A percentile compares a stretch with the other conserved stretches of the same genome.
phyloP scores from a whole-genome alignment of 352 stramenopile genomes.

The Phytophthora fragariae region DNA sequence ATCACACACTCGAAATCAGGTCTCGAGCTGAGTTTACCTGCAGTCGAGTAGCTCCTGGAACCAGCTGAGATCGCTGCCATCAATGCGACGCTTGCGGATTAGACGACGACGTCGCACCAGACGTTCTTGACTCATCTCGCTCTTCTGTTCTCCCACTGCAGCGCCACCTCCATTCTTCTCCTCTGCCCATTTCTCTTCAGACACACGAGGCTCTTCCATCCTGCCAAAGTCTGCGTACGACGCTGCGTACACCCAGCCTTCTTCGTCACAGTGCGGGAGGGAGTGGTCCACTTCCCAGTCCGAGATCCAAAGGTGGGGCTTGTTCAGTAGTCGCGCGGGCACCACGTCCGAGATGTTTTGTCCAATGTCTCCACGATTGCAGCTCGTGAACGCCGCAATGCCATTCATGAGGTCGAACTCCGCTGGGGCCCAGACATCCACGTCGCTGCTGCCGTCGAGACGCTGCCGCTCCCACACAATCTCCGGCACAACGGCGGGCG shows the following conservation, averaged over 20 bases:
- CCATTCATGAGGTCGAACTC: conserved; percentile 51
- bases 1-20: too few species aligned
- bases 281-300: conserved; percentile 70
- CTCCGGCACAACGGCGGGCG: conserved; percentile 51
- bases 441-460: conserved; percentile 30
- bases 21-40: conserved; percentile 44
- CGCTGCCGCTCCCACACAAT: conserved; percentile 64
- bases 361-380: conserved; percentile 68
- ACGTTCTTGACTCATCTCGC: conserved; percentile 16
- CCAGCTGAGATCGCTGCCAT: conserved; percentile 81
- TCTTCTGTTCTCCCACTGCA: conserved; percentile 8
- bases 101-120: conserved; percentile 62
- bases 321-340: conserved; percentile 68
- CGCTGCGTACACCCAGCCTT: conserved; percentile 79
- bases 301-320: conserved; percentile 76
- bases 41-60: conserved; percentile 85
- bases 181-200: conserved; percentile 10
- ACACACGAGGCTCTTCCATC: conserved; percentile 15
- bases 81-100: conserved; percentile 71
- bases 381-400: conserved; percentile 66
- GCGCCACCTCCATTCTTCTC: conserved; percentile 1
- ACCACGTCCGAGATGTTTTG: conserved; percentile 69
- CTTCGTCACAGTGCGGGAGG: conserved; percentile 59
- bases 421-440: conserved; percentile 42
- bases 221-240: conserved; percentile 49